Base-by-base conservation (phyloP, 805 yeast species). In the Candida wancherniae region DNA sequence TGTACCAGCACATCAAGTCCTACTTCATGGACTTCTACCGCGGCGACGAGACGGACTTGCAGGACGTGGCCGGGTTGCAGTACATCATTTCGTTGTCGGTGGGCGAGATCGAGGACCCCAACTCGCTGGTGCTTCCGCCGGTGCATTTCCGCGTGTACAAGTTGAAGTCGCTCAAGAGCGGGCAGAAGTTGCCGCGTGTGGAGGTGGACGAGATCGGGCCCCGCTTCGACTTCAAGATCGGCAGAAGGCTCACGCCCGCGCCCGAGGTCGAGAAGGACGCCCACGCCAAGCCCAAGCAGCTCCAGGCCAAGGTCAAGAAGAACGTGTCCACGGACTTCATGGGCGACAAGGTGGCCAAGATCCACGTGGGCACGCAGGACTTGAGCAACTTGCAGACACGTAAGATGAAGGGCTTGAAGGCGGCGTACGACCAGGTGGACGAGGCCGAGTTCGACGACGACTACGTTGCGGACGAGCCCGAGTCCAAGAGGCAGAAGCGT, bases 341-440 rank as follows among this genome's bases (percentile, higher is more conserved):
- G 84, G 98, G 98, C 65, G 98, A 92, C 60, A 86, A 90, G 76
- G 73, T 92, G 40, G 98, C 97, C 50, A 84, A 90, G 64, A 78
- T 92, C 51, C 98, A 92, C 57, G 83, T 92, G 61, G 97, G 96
- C 63, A 80, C 80, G 58, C 98, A 92, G 69, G 97, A 92, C 58
- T 69, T 92, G 58, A 71, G 75, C 54, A 80, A 80, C 58, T 61
- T 92, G 56, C 98, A 92, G 66, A 90, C 98, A 5, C 78, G 98
- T 65, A 92, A 92, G 77, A 86, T 92, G 96, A 92, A 92, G 73
- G 98, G 98, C 58, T 71, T 92, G 54, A 92, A 92, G 67, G 71
- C 84, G 34, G 77, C 74, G 57, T 88, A 72, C 49, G 96, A 88
- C 56, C 95, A 85, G 61, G 63, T 58, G 12, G 64, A 57, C 26